phyloP scores from a whole-genome alignment of 441 rosid genomes.

The Adansonia gregorii region DNA sequence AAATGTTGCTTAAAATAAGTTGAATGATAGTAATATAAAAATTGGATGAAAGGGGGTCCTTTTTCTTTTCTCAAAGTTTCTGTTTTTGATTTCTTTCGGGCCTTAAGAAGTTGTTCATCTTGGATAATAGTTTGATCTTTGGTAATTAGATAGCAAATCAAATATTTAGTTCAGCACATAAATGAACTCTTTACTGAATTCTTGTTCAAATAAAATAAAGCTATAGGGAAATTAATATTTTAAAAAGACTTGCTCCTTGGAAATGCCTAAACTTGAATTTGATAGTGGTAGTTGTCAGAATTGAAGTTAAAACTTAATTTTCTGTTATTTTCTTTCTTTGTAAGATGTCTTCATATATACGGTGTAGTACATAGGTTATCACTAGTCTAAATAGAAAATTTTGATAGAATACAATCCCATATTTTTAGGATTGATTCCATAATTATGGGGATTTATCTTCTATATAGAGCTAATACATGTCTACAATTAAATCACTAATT shows the following conservation, averaged over 20 bases:
- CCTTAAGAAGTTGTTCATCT: not conserved
- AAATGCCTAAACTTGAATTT: slow-evolving; percentile 12
- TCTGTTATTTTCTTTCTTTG: no score
- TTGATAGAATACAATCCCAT: no score
- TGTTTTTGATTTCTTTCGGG: not conserved
- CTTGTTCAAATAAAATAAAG: not conserved
- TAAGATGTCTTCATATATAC: no score
- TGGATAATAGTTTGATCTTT: not conserved
- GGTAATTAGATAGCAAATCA: not conserved
- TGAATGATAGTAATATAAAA: not conserved
- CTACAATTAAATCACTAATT: no score
- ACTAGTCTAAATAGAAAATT: no score
- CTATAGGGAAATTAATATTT: not conserved
- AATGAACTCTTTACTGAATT: slow-evolving; percentile 9
- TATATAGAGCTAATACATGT: no score
- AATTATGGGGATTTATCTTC: no score
- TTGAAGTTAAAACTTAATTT: no score
- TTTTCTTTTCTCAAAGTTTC: not conserved
- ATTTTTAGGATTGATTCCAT: no score
- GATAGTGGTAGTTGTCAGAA: not conserved
- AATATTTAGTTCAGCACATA: not conserved
- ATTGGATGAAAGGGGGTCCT: not conserved
- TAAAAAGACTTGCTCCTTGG: not conserved
- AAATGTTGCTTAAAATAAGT: not conserved
- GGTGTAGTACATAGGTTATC: no score